Percentiles rank a stretch among this genome's conserved stretches.
Conservation (phyloP, 805 yeast species). For the Wickerhamiella kazuoi region DNA sequence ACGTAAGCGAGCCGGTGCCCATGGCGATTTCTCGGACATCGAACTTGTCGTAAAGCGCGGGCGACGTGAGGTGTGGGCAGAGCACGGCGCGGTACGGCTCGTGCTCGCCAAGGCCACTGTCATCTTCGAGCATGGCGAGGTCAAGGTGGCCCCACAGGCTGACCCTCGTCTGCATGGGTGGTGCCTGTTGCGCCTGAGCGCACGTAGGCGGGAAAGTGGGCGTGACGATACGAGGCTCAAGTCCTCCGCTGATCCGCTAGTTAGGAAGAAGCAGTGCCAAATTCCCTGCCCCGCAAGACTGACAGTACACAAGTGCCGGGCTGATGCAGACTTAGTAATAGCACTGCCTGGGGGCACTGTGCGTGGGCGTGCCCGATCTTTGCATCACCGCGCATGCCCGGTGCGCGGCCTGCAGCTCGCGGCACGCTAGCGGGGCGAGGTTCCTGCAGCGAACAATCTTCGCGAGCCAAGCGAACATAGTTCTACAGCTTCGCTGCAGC, state of each 20-base stretch:
- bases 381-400: too few species aligned
- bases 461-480: too few species aligned
- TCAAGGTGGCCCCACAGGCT: neutral
- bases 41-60: neutral
- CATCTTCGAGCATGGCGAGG: neutral
- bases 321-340: neutral
- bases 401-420: too few species aligned
- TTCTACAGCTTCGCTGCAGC: too few species aligned
- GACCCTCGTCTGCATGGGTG: neutral
- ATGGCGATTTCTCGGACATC: neutral
- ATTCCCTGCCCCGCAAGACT: too few species aligned
- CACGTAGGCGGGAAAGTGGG: neutral
- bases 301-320: too few species aligned
- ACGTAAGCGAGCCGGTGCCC: neutral
- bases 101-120: neutral
- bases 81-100: neutral
- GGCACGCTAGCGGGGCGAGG: too few species aligned
- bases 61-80: neutral
- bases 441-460: too few species aligned
- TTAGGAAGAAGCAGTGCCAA: too few species aligned
- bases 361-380: too few species aligned
- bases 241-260: too few species aligned
- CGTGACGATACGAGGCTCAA: neutral
- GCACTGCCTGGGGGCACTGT: too few species aligned
- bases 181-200: neutral